Base-by-base conservation (phyloP, 129 eudicot genomes). In the Helichrysum umbraculigerum region DNA sequence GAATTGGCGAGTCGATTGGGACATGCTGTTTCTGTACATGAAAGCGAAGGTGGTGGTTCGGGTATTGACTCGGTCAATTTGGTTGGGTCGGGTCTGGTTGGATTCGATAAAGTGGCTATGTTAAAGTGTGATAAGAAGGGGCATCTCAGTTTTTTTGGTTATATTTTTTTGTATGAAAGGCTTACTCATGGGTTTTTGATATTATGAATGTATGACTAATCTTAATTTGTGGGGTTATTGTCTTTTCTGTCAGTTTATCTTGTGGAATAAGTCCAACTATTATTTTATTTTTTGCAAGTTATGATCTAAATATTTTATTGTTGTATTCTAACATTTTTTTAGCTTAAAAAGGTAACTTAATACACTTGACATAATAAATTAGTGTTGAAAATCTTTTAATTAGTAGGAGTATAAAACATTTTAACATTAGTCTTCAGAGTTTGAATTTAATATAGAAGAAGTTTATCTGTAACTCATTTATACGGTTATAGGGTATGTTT, bases 21-120 rank as follows among this genome's bases (percentile, higher is more conserved):
- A 50, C 20, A 34, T 58, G 33, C 14, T 15, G 78, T 70, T 70
- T 82, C 76, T 79, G 61, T 73, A 67, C 76, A 73, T 76, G 63
- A 62, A 63, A 62, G 87, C 79, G 79, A 83, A 83, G 92, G 89
- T 84, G 90, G 96, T 91, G 99, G 99, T 94, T 94, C 99, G 99
- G 99, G 99, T 88, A 94, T 94, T 94, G 99, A 94, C 99, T 94
- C 89, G 76, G 81, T 81, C 70, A 68, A 67, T 83, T 83, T 41
- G 75, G 78, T 50, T 59, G 80, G 64, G 78, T 70, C 61, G 59
- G 68, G 83, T 59, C 74, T 56, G 70, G 73, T 66, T 80, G 83
- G 75, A 73, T 73, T 73, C 41, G 72, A 64, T 64, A 34, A 52
- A 7, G 58, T 68, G 63, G 64, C 29, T 63, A 12, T 66, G 77